Conservation (phyloP, 139 green algal species). For the Tetraselmis striata region DNA sequence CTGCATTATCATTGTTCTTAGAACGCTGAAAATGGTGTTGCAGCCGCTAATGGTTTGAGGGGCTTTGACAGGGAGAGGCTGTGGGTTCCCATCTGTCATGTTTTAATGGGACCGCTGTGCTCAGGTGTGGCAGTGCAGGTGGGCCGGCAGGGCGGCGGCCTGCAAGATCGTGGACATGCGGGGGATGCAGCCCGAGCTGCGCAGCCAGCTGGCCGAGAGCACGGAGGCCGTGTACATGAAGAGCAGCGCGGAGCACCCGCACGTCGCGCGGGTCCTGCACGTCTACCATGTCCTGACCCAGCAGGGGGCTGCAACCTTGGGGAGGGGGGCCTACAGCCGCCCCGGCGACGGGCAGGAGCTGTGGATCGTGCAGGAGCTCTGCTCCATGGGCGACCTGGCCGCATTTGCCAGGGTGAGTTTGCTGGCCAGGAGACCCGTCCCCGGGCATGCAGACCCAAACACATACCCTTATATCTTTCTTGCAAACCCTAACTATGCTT, state of each 20-base stretch:
- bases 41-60: not conserved
- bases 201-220: not conserved
- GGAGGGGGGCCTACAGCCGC: not conserved
- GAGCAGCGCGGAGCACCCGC: not conserved
- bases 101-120: not conserved
- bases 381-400: not conserved
- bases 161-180: not conserved
- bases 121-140: not conserved
- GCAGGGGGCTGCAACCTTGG: not conserved
- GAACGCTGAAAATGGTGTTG: too few species aligned
- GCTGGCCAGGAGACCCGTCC: too few species aligned
- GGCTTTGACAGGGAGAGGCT: not conserved
- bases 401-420: not conserved
- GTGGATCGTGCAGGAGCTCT: not conserved
- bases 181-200: not conserved
- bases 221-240: not conserved
- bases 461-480: too few species aligned
- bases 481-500: too few species aligned
- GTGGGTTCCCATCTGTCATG: not conserved
- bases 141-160: too few species aligned
- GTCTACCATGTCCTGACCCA: not conserved
- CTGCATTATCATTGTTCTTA: not conserved
- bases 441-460: too few species aligned
- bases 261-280: not conserved
- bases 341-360: not conserved